These are phyloP conservation scores for Corylus avellana DNA, from an alignment of 306 rosid species.

Conservation along the genomic window DNA sequence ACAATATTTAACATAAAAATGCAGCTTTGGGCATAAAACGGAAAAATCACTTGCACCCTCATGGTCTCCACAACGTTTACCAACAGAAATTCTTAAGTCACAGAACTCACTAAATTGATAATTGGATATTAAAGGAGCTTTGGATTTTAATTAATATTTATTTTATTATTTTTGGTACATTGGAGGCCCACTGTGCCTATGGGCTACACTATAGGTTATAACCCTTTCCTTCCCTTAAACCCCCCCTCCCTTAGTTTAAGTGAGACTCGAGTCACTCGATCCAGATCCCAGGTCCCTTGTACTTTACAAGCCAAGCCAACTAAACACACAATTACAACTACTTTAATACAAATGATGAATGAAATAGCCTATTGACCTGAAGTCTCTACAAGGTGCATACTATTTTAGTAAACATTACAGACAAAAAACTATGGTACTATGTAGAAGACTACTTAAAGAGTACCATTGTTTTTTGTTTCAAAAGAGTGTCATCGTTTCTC, in stretches of 20 bases:
- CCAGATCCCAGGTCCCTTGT: not conserved
- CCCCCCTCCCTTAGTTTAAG: not conserved
- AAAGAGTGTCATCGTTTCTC: not conserved
- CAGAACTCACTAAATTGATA: not conserved
- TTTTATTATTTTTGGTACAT: not conserved
- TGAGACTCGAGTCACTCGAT: not conserved
- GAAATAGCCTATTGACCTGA: not conserved
- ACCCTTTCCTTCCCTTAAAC: not conserved
- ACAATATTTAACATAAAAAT: not conserved
- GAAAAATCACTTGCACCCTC: not conserved
- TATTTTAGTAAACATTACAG: no score
- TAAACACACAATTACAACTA: not conserved
- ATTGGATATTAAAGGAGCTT: not conserved
- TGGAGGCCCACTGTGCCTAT: not conserved
- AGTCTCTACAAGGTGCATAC: not conserved
- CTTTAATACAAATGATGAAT: no score
- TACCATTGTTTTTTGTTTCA: no score
- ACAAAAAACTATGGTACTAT: no score
- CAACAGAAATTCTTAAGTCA: not conserved
- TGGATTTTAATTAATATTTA: no score
- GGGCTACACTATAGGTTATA: not conserved
- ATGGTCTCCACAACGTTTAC: not conserved
- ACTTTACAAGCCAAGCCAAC: not conserved
- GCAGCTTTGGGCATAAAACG: not conserved
- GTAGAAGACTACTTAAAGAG: no score